Base-by-base conservation (phyloP, 1,139 yeast species). In the Diutina catenulata region DNA sequence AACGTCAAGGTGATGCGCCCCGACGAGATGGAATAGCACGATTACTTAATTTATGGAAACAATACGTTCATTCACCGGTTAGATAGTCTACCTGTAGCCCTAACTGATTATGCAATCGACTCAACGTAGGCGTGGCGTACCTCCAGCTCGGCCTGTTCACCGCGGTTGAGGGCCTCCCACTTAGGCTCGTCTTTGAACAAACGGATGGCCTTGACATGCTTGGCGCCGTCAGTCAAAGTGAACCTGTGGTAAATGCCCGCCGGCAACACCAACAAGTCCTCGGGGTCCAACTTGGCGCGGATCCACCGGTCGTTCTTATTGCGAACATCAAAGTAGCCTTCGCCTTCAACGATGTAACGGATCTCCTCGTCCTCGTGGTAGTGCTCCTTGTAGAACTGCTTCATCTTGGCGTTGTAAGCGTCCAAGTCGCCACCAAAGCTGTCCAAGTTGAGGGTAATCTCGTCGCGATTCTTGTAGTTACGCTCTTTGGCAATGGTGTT, bases 311-410 rank as follows among this genome's bases (percentile, higher is more conserved):
- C 87, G 29, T 69, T 61, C 15, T 61, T 53, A 51, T 74, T 78
- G 45, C 95, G 70, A 8, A 91, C 87, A 52, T 91, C 97, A 54
- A 91, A 91, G 58, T 74, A 91, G 0, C 98, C 97, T 43, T 77
- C 83, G 8, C 98, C 98, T 21, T 81, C 95, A 23, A 81, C 55
- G 42, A 87, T 74, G 59, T 87, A 88, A 46, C 98, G 68, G 55
- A 91, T 91, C 62, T 91, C 98, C 59, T 91, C 98, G 55, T 91
- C 98, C 56, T 91, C 97, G 55, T 91, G 98, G 46, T 84, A 67
- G 57, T 91, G 98, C 56, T 91, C 97, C 37, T 74, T 67, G 61
- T 80, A 86, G 57, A 88, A 88, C 40, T 60, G 70, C 43, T 70
- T 63, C 60, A 88, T 70, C 56, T 86, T 84, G 42, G 63, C 64